These are phyloP conservation scores for Casuarina glauca DNA, from an alignment of 306 rosid genomes.

Conservation along the genomic window DNA sequence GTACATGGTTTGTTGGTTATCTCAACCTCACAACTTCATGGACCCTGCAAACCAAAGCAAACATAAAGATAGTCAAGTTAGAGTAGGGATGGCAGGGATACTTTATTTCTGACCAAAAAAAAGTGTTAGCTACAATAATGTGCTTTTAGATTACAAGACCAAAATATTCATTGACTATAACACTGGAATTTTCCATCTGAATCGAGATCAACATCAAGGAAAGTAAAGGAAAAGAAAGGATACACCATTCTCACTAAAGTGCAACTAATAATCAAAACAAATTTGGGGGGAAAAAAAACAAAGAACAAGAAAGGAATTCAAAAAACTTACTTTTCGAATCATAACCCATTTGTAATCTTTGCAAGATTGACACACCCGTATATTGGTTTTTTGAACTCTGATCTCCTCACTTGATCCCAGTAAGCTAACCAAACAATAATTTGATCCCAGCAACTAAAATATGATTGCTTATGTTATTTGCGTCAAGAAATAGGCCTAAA, in stretches of 20 bases:
- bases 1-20: constrained; percentile 26
- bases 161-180: neutral
- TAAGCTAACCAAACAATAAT: constrained; percentile 50
- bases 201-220: neutral
- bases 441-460: no score
- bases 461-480: neutral
- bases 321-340: constrained; percentile 47
- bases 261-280: neutral
- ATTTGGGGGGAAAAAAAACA: neutral
- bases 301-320: neutral
- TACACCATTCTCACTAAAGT: neutral
- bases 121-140: neutral
- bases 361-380: constrained; percentile 64
- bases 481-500: constrained; percentile 18
- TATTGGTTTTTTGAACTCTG: constrained; percentile 39
- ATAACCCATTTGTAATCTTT: constrained; percentile 58
- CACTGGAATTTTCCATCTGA: neutral
- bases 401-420: constrained; percentile 57
- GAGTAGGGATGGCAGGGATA: constrained; percentile 16
- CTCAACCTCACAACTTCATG: constrained; percentile 23
- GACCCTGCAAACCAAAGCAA: constrained; percentile 38
- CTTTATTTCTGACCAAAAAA: constrained; percentile 2
- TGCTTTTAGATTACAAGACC: neutral
- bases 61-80: constrained; percentile 23
- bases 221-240: neutral